Conservation (phyloP, 306 rosid genomes). For the Ormosia emarginata region DNA sequence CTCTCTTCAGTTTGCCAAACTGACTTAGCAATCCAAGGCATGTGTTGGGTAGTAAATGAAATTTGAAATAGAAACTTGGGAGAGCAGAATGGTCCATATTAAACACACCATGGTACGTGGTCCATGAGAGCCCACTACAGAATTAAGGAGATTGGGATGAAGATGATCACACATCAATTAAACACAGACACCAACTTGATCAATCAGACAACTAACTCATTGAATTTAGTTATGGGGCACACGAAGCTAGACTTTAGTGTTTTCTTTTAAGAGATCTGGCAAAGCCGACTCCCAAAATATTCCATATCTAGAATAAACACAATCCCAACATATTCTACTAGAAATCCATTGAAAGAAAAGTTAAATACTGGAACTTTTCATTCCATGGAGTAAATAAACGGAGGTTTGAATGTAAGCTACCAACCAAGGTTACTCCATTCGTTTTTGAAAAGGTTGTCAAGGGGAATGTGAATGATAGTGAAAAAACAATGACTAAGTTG, state of each 20-base stretch:
- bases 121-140: not conserved
- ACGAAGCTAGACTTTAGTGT: not conserved
- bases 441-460: not conserved
- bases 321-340: not conserved
- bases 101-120: not conserved
- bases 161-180: conserved; percentile 14
- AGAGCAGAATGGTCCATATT: not conserved
- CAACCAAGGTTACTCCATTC: not conserved
- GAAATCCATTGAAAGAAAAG: not conserved
- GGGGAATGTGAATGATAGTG: not conserved
- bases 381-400: no score
- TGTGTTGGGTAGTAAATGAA: not conserved
- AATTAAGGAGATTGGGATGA: not conserved
- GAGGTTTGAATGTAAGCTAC: no score
- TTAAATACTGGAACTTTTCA: not conserved
- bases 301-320: not conserved
- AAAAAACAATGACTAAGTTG: not conserved
- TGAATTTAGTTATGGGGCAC: not conserved
- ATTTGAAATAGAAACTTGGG: not conserved
- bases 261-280: not conserved
- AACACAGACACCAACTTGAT: not conserved
- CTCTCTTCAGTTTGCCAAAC: not conserved
- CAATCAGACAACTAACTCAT: conserved; percentile 19
- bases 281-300: not conserved
- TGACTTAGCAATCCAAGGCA: not conserved